Evolutionary conservation across 2,329 filamentous ascomycete genomes (phyloP), one percentile per base, ranked within the genome.

Genomic region (Aspergillus sojae): DNA sequence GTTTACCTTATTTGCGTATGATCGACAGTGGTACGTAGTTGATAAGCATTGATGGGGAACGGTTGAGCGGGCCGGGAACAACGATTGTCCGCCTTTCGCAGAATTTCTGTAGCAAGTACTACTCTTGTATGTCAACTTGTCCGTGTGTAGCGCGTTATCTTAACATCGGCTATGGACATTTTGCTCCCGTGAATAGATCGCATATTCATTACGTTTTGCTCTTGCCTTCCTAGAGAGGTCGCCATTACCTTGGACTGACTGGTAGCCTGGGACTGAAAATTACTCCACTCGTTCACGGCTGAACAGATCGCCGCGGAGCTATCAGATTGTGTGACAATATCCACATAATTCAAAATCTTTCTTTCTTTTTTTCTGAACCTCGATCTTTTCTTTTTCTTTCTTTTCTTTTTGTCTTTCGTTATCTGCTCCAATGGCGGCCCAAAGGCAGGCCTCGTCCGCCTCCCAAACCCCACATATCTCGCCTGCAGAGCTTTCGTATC

Each of bases 401-500:
- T 12, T n/a, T 2, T 19, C 16, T n/a, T 32, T 12, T 21, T 32
- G 9, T n/a, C 7, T 52, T 12, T 14, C 28, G 63, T 26, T 19
- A n/a, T 2, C 16, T 5, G 12, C 28, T 55, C 34, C 57, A 67
- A 91, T 92, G 87, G 84, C 90, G 46, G 86, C 88, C 67, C 70
- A 84, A 72, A 87, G 88, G 73, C 87, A 88, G 80, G 87, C 88
- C 73, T 75, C 75, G 23, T 79, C 77, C 34, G 77, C 78, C 62
- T 77, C 78, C 2, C 78, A 80, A 67, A 76, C 76, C 58, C 78
- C 86, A 52, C 89, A 93, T 71, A 90, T 98, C 79, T 97, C 94
- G 60, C 94, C 95, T 55, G 93, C 95, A 74, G 95, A 99, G 82
- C 91, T 99, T 73, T 93, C 94, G 71, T 99, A 97, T 82, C 88